Conservation (phyloP, 2,329 filamentous ascomycete species). For the Bipolaris cookei region DNA sequence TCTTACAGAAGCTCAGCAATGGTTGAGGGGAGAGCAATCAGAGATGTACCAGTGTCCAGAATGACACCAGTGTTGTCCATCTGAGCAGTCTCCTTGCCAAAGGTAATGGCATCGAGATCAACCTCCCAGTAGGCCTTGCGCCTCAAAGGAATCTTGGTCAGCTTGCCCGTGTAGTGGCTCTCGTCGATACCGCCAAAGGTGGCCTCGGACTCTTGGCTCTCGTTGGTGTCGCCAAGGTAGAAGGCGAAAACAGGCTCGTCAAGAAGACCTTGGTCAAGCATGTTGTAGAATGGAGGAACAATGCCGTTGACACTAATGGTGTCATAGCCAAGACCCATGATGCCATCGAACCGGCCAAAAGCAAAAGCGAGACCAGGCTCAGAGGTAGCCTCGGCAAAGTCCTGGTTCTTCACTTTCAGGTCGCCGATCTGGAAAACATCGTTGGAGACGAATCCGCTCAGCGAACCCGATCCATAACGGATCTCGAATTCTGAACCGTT, state of each 20-base stretch:
- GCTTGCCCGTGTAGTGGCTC: constrained; percentile 80
- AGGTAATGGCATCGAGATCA: constrained; percentile 87
- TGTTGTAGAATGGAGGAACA: constrained; percentile 93
- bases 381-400: constrained; percentile 94
- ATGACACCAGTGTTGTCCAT: constrained; percentile 95
- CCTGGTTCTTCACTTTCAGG: constrained; percentile 83
- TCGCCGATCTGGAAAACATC: constrained; percentile 89
- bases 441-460: constrained; percentile 92
- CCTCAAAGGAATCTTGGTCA: constrained; percentile 91
- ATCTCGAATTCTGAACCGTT: constrained; percentile 95
- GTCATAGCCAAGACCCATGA: constrained; percentile 92
- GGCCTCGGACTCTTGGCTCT: constrained; percentile 79
- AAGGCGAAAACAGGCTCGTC: constrained; percentile 96
- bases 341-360: constrained; percentile 96
- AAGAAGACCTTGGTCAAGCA: constrained; percentile 86
- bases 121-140: constrained; percentile 99
- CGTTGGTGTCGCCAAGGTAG: constrained; percentile 81
- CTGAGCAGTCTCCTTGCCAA: constrained; percentile 84
- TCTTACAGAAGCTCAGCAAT: constrained; percentile 85
- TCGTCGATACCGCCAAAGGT: constrained; percentile 89
- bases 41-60: constrained; percentile 96
- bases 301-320: constrained; percentile 97
- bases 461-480: constrained; percentile 89
- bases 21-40: constrained; percentile 90
- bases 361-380: constrained; percentile 97